These are phyloP conservation scores for Pichia californica DNA, from an alignment of 805 yeast genomes.

Conservation along the genomic window DNA sequence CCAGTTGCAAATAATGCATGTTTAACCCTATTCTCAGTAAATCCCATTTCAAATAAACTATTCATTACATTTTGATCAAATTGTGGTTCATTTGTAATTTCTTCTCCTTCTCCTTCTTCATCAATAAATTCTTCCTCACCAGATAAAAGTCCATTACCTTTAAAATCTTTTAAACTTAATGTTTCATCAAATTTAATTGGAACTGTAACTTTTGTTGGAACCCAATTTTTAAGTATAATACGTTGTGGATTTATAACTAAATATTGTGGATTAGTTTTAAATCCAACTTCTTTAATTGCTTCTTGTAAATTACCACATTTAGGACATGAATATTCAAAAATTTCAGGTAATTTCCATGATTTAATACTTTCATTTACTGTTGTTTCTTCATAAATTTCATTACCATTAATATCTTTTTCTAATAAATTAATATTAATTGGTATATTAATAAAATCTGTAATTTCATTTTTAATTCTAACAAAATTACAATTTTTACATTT, in stretches of 20 bases:
- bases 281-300: conserved; percentile 39
- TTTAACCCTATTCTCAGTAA: conserved; percentile 56
- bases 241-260: conserved; percentile 71
- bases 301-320: conserved; percentile 35
- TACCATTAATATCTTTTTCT: conserved; percentile 37
- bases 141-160: conserved; percentile 35
- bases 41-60: conserved; percentile 78
- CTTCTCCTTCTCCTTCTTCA: conserved; percentile 18
- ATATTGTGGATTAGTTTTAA: conserved; percentile 63
- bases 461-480: conserved; percentile 50
- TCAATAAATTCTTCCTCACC: conserved; percentile 36
- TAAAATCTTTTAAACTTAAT: conserved; percentile 39
- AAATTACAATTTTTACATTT: conserved; percentile 51
- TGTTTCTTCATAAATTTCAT: conserved; percentile 42
- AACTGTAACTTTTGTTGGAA: conserved; percentile 72
- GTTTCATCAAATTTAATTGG: conserved; percentile 47
- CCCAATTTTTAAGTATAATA: conserved; percentile 83
- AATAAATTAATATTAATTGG: conserved; percentile 42
- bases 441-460: conserved; percentile 59
- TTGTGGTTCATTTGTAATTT: conserved; percentile 9
- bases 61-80: conserved; percentile 53
- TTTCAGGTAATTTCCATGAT: conserved; percentile 40
- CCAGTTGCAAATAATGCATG: conserved; percentile 72
- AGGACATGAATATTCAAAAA: conserved; percentile 59
- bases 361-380: conserved; percentile 44